These are phyloP conservation scores for Sanghuangporus sanghuang DNA, from an alignment of 1,284 basidiomycete species.

Conservation along the genomic window DNA sequence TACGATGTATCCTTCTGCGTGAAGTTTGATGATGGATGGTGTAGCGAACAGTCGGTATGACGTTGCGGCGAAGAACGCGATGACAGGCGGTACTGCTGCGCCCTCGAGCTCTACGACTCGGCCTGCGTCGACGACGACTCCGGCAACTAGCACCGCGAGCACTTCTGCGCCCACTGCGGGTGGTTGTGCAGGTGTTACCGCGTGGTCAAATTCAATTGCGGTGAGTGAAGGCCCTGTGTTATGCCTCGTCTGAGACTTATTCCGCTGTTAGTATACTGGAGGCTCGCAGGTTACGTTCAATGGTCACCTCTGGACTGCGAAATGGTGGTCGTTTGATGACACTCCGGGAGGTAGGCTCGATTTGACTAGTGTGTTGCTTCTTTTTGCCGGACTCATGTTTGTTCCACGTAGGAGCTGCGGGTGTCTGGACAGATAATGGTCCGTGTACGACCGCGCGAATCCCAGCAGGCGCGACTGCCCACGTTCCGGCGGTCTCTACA, in stretches of 20 bases:
- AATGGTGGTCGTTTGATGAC: slow-evolving; percentile 57
- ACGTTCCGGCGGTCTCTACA: not conserved
- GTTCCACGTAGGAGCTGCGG: not conserved
- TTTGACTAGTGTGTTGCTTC: not conserved
- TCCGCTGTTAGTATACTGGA: slow-evolving; percentile 10
- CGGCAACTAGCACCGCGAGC: slow-evolving; percentile 25
- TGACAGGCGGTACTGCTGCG: slow-evolving; percentile 30
- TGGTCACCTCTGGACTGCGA: slow-evolving; percentile 46
- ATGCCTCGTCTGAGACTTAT: not conserved
- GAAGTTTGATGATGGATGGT: not conserved
- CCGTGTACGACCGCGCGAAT: not conserved
- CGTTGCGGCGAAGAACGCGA: slow-evolving; percentile 43
- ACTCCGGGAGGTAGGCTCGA: slow-evolving; percentile 37
- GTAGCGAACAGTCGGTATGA: slow-evolving; percentile 51
- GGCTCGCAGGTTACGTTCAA: slow-evolving; percentile 11
- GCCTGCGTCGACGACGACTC: slow-evolving; percentile 22
- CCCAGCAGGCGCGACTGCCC: not conserved
- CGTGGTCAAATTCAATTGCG: slow-evolving; percentile 40
- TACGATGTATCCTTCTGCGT: not conserved
- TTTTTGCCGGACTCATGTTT: no score
- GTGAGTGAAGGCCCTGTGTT: slow-evolving; percentile 29
- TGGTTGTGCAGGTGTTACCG: slow-evolving; percentile 41
- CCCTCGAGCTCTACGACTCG: not conserved
- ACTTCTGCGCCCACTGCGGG: slow-evolving; percentile 28
- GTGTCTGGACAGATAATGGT: slow-evolving; percentile 13